Percentiles rank a stretch among this genome's conserved stretches.
Conservation (phyloP, 2,329 filamentous ascomycete genomes). For the Monosporascus sp. region DNA sequence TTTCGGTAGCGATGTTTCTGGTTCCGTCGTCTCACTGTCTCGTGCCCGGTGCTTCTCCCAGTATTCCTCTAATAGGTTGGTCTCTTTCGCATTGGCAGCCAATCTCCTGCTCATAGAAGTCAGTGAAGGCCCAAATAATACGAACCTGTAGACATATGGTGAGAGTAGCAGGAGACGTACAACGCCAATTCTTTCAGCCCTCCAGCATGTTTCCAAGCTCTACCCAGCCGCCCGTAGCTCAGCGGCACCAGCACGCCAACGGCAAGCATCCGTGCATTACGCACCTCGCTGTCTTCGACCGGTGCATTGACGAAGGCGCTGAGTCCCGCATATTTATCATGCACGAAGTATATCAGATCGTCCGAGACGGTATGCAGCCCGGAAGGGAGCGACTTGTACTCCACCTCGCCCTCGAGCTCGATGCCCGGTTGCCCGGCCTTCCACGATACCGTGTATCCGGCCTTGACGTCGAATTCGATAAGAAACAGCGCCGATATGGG, state of each 20-base stretch:
- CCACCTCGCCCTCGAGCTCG: constrained; percentile 78
- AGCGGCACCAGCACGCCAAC: constrained; percentile 85
- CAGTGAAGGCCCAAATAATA: neutral
- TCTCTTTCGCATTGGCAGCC: constrained; percentile 59
- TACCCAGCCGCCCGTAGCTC: constrained; percentile 77
- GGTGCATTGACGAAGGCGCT: constrained; percentile 86
- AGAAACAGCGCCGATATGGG: constrained; percentile 76
- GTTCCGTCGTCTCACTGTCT: constrained; percentile 32
- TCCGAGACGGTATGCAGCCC: constrained; percentile 83
- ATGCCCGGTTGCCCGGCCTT: constrained; percentile 66
- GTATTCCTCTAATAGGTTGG: constrained; percentile 65
- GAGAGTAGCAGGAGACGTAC: constrained; percentile 35
- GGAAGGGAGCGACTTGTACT: constrained; percentile 94
- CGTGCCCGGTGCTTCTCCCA: constrained; percentile 61
- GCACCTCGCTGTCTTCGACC: constrained; percentile 67
- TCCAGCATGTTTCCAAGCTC: constrained; percentile 83
- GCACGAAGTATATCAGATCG: constrained; percentile 92
- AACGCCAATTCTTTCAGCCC: constrained; percentile 67
- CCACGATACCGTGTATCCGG: constrained; percentile 88
- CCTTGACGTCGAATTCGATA: constrained; percentile 88
- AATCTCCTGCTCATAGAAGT: constrained; percentile 43
- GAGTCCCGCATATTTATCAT: constrained; percentile 76
- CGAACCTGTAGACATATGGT: constrained; percentile 9
- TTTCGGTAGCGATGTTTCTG: constrained; percentile 27
- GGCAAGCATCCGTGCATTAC: constrained; percentile 88